phyloP scores from a whole-genome alignment of 1,139 yeast genomes.

The Candida sanyaensis region DNA sequence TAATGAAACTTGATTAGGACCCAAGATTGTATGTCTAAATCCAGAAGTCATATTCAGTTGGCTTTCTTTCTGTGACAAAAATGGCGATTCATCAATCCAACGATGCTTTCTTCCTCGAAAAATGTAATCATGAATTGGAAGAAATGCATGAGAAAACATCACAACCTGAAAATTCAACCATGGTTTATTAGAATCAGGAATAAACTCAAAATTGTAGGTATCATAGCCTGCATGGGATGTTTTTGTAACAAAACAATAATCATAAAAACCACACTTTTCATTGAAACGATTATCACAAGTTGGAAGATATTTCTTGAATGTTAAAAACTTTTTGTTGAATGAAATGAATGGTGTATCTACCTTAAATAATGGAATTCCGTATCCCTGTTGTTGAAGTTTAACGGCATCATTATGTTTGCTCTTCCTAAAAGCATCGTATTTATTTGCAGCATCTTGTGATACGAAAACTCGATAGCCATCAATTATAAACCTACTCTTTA shows the following conservation, averaged over 20 bases:
- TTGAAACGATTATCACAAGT: slow-evolving; percentile 11
- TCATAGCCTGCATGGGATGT: slow-evolving; percentile 11
- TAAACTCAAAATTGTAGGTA: slow-evolving; percentile 13
- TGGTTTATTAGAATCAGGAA: slow-evolving; percentile 11
- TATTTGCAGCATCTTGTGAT: slow-evolving; percentile 12
- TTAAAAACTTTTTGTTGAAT: slow-evolving; percentile 9
- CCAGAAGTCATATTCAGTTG: slow-evolving; percentile 1
- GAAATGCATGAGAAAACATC: slow-evolving; percentile 13
- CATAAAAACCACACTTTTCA: slow-evolving; percentile 10
- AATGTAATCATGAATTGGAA: slow-evolving; percentile 15
- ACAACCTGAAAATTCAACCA: slow-evolving; percentile 10
- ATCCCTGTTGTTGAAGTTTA: slow-evolving; percentile 11
- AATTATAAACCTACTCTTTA: slow-evolving; percentile 10
- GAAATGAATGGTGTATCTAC: slow-evolving; percentile 8
- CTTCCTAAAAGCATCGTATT: slow-evolving; percentile 12
- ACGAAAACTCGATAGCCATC: slow-evolving; percentile 14
- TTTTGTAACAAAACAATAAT: slow-evolving; percentile 12
- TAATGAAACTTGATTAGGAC: slow-evolving; percentile 9
- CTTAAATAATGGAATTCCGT: slow-evolving; percentile 14
- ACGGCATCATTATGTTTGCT: slow-evolving; percentile 6
- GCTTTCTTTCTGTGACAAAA: background rate
- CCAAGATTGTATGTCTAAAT: slow-evolving; percentile 11
- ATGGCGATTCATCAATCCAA: slow-evolving; percentile 14
- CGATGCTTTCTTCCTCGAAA: slow-evolving; percentile 12
- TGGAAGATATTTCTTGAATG: slow-evolving; percentile 13